These are phyloP conservation scores for Linum trigynum DNA, from an alignment of 345 rosid species.

Conservation along the genomic window DNA sequence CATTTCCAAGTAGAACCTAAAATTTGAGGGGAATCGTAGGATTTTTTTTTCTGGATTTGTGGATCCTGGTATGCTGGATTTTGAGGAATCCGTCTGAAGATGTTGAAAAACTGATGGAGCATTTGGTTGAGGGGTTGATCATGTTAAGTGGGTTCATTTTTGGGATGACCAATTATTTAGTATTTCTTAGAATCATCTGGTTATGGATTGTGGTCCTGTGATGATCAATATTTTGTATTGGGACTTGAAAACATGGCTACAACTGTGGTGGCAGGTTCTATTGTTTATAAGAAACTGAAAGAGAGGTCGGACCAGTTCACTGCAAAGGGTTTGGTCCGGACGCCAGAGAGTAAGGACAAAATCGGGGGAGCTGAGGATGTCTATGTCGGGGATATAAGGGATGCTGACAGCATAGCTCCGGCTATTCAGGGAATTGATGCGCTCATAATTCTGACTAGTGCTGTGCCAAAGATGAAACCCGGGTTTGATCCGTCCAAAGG, in stretches of 20 bases:
- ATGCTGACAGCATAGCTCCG: conserved; percentile 38
- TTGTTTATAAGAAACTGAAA: conserved; percentile 74
- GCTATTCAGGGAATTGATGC: conserved; percentile 73
- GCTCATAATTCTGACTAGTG: conserved; percentile 84
- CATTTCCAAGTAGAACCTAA: neutral
- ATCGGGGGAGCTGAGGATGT: conserved; percentile 71
- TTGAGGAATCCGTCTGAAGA: neutral
- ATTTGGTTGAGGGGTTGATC: too few species aligned
- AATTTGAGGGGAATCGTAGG: neutral
- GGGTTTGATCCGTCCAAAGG: conserved; percentile 79
- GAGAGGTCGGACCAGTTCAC: conserved; percentile 66
- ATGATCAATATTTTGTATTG: too few species aligned
- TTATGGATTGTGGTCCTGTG: too few species aligned
- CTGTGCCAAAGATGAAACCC: conserved; percentile 74
- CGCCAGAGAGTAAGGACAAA: conserved; percentile 77
- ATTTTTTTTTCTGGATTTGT: neutral
- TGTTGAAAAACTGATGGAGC: neutral
- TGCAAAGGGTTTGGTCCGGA: conserved; percentile 74
- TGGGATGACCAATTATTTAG: too few species aligned
- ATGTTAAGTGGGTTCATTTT: too few species aligned
- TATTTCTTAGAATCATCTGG: too few species aligned
- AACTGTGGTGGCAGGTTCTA: conserved; percentile 46
- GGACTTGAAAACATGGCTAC: neutral
- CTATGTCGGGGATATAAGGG: conserved; percentile 66
- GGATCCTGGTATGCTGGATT: neutral